Evolutionary conservation across 345 rosid genomes (phyloP).

Genomic region (Zanthoxylum bungeanum): DNA sequence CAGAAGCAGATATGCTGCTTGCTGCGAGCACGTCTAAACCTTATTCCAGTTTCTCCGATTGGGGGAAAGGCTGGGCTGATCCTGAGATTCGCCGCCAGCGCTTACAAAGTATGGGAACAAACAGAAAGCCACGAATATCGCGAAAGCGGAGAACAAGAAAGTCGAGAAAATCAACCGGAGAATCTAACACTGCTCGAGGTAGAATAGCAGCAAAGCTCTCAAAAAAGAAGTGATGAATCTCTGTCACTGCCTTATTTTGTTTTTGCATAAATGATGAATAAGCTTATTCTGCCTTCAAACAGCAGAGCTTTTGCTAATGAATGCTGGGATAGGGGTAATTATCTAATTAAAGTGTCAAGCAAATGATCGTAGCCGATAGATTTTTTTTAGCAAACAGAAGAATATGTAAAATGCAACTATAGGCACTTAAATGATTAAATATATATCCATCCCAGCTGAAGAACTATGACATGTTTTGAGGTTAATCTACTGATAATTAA

Average conservation of each 20-base stretch:
- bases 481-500: too few species aligned
- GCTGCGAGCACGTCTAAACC: conserved; percentile 32
- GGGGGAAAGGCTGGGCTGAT: conserved; percentile 96
- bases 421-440: too few species aligned
- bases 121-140: conserved; percentile 23
- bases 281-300: neutral
- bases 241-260: neutral
- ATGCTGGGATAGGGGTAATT: neutral
- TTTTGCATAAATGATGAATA: neutral
- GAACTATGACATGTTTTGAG: too few species aligned
- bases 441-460: too few species aligned
- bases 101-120: conserved; percentile 28
- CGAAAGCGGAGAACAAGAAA: conserved; percentile 22
- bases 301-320: neutral
- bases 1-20: conserved; percentile 86
- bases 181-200: conserved; percentile 37
- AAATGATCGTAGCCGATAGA: too few species aligned
- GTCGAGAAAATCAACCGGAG: conserved; percentile 24
- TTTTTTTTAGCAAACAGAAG: too few species aligned
- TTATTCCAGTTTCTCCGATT: conserved; percentile 52
- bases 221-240: conserved; percentile 19
- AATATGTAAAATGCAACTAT: too few species aligned
- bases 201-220: conserved; percentile 45
- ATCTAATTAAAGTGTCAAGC: neutral
- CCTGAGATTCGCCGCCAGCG: conserved; percentile 74